Percentiles rank a stretch among this genome's conserved stretches.
These are phyloP conservation scores for Penicillium glabrum DNA, from an alignment of 2,329 filamentous ascomycete species.

Conservation along the genomic window DNA sequence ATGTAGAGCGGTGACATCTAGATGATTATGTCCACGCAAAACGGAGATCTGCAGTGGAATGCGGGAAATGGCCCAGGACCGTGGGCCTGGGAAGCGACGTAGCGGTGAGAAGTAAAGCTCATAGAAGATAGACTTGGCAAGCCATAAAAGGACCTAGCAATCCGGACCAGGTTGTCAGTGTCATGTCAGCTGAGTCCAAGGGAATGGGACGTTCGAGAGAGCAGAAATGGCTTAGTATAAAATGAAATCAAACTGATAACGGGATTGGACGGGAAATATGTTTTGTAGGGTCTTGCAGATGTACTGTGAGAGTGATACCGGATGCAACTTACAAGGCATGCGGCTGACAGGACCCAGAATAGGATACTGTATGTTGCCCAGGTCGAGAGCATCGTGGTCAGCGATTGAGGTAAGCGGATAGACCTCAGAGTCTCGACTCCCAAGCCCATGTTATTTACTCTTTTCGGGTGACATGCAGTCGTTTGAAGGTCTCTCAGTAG, in stretches of 20 bases:
- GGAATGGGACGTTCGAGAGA: background rate
- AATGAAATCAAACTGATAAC: background rate
- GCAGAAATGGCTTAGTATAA: background rate
- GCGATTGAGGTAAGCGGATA: background rate
- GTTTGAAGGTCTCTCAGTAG: background rate
- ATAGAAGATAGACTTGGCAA: slow-evolving; percentile 15
- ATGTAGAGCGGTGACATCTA: slow-evolving; percentile 25
- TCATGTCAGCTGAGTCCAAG: background rate
- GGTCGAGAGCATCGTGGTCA: slow-evolving; percentile 8
- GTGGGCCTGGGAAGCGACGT: slow-evolving; percentile 29
- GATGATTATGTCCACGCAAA: slow-evolving; percentile 23
- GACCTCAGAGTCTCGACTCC: slow-evolving; percentile 2
- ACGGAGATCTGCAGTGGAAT: slow-evolving; percentile 22
- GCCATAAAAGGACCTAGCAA: background rate
- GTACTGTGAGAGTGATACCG: slow-evolving; percentile 9
- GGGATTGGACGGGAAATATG: background rate
- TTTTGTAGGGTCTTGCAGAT: slow-evolving; percentile 16
- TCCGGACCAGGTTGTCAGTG: background rate
- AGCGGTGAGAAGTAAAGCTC: slow-evolving; percentile 26
- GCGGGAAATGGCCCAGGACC: slow-evolving; percentile 22
- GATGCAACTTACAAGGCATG: slow-evolving; percentile 21
- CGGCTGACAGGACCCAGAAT: slow-evolving; percentile 16
- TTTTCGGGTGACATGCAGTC: background rate
- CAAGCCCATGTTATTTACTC: slow-evolving; percentile 13
- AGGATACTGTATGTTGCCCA: slow-evolving; percentile 6